phyloP scores from a whole-genome alignment of 441 rosid genomes.

The Corymbia citriodora region DNA sequence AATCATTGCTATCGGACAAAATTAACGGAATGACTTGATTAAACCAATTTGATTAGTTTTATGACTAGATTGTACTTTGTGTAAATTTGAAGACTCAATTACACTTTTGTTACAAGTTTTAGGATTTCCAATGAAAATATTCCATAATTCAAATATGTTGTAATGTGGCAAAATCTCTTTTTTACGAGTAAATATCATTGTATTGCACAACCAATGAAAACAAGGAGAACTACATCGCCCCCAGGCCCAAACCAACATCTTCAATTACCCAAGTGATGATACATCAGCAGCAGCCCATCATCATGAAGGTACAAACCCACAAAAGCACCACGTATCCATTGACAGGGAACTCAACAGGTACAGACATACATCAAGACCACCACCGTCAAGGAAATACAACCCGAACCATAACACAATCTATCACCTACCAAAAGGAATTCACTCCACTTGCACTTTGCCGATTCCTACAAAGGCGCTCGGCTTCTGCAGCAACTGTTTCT shows the following conservation, averaged over 20 bases:
- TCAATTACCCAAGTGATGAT: not conserved
- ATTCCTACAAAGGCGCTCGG: not conserved
- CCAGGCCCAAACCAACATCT: not conserved
- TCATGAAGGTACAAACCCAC: not conserved
- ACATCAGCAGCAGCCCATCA: not conserved
- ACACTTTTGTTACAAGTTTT: too few relatives aligned
- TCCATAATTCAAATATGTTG: not conserved
- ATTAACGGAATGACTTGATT: too few relatives aligned
- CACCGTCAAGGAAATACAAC: not conserved
- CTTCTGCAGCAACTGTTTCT: not conserved
- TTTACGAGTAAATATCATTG: not conserved
- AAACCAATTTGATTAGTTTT: too few relatives aligned
- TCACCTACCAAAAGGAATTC: not conserved
- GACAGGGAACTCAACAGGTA: not conserved
- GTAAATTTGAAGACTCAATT: too few relatives aligned
- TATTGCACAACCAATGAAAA: not conserved
- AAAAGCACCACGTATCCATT: not conserved
- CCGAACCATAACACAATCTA: not conserved
- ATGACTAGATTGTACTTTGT: too few relatives aligned
- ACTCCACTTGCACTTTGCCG: not conserved
- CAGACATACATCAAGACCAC: too few relatives aligned
- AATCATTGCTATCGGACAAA: too few relatives aligned
- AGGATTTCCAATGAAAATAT: too few relatives aligned
- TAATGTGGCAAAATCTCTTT: not conserved
- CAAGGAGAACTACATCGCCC: not conserved